Evolutionary conservation across 306 rosid genomes (phyloP).

Genomic region (Vachellia pachyceras): DNA sequence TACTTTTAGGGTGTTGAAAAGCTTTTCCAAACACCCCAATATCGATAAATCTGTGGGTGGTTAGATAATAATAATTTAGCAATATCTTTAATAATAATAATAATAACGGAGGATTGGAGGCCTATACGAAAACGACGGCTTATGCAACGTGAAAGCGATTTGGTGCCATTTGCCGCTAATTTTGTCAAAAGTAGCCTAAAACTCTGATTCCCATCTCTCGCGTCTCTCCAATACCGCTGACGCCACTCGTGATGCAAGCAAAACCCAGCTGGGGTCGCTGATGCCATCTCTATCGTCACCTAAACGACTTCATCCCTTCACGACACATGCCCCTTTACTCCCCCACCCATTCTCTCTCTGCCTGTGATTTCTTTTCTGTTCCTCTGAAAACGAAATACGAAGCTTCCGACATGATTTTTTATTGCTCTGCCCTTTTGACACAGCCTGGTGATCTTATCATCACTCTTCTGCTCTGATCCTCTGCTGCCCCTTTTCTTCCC

Average conservation of each 20-base stretch:
- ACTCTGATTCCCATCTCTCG: not conserved
- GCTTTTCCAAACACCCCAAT: too few species aligned
- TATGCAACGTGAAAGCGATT: constrained; percentile 3
- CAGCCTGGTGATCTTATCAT: constrained; percentile 15
- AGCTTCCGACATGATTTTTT: constrained; percentile 42
- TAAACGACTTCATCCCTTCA: constrained; percentile 63
- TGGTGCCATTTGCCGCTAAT: constrained; percentile 3
- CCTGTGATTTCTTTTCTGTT: constrained; percentile 19
- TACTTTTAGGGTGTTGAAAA: too few species aligned
- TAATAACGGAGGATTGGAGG: constrained; percentile 19
- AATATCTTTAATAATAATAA: not conserved
- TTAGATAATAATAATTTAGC: not conserved
- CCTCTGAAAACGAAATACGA: constrained; percentile 56
- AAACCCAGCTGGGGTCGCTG: constrained; percentile 58
- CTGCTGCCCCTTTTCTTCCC: not conserved
- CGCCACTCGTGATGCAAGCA: constrained; percentile 52
- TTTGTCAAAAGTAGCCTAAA: not conserved
- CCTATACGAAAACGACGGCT: constrained; percentile 9
- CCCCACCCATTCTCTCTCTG: constrained; percentile 24
- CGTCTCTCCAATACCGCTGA: constrained; percentile 31
- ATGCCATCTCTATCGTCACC: constrained; percentile 65
- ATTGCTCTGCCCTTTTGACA: not conserved
- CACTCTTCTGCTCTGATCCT: not conserved
- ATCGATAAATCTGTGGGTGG: not conserved
- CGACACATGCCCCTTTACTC: constrained; percentile 36